Evolutionary conservation across 2,329 filamentous ascomycete species (phyloP), one percentile per base, ranked within the genome.

Genomic region (Diplodia scrobiculata): DNA sequence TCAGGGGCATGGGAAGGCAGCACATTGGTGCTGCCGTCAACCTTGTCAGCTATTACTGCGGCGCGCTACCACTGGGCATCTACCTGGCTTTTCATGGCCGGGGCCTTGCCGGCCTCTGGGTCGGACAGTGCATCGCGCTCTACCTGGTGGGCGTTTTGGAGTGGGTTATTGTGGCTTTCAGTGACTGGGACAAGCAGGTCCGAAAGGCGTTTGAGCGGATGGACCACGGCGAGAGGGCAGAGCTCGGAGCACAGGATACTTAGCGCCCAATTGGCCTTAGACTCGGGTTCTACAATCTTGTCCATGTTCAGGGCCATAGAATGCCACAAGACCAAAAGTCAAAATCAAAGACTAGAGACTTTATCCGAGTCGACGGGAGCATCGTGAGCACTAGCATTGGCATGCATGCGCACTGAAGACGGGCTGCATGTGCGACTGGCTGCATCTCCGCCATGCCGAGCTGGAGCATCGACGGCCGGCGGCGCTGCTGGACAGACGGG

Each of bases 71-170:
- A 0, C 79, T 88, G n/a, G 91, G 92, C 0, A 91, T 96, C 64
- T 95, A 86, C 78, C 85, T 96, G 34, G 91, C 92, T 1, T 95
- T 95, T 71, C 86, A 95, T 73, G 91, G 91, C 19, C 95, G 91
- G 91, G 91, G 91, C 0, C 79, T 96, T 1, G 82, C 83, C 19
- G 92, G 92, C 0, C 79, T 96, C 17, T 96, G 92, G 92, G 81
- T 95, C 38, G 92, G 91, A 17, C 91, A 94, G 74, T 93, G 90
- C 72, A 87, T 79, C 66, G 78, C 77, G 10, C 69, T 96, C 36
- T 96, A 92, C 73, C 80, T 95, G 25, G 92, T 96, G 0, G 92
- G 92, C 1, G 80, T 83, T 1, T 74, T 91, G 11, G 91, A 96
- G 74, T 96, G 92, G 92, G 78, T 84, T 2, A 89, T 96, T 72